Percentiles rank a stretch among this genome's conserved stretches.
phyloP scores from a whole-genome alignment of 768 basidiomycete genomes.

The Pleurotus tuber-regium region DNA sequence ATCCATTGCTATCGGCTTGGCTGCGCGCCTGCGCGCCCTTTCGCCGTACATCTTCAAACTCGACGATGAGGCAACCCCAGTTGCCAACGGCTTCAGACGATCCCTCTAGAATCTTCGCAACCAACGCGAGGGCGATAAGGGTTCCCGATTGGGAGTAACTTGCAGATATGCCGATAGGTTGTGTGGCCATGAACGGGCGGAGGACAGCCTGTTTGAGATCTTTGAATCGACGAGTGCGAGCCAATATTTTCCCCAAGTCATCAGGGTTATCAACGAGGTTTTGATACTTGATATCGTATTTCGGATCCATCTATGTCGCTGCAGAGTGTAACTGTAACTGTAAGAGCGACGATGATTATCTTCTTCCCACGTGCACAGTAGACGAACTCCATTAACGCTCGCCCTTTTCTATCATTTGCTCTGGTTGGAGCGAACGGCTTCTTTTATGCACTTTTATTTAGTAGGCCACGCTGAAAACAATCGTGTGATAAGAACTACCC shows the following conservation, averaged over 20 bases:
- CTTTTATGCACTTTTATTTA: too few species aligned
- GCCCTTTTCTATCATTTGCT: too few species aligned
- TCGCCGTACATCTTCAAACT: slow-evolving; percentile 15
- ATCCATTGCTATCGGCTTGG: slow-evolving; percentile 15
- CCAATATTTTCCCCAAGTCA: neutral
- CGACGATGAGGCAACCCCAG: slow-evolving; percentile 13
- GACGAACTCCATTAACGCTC: too few species aligned
- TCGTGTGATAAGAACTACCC: too few species aligned
- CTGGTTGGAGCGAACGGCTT: neutral
- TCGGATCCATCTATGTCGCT: neutral
- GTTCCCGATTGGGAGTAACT: slow-evolving; percentile 41
- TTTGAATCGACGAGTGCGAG: neutral
- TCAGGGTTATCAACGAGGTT: slow-evolving; percentile 3
- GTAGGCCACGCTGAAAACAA: too few species aligned
- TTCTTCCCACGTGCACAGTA: too few species aligned
- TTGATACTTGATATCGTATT: neutral
- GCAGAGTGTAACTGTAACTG: too few species aligned
- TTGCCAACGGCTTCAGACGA: neutral
- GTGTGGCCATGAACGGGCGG: slow-evolving; percentile 11
- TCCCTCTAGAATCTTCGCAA: slow-evolving; percentile 26
- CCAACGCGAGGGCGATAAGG: slow-evolving; percentile 46
- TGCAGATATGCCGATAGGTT: slow-evolving; percentile 49
- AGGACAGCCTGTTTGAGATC: neutral
- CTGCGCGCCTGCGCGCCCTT: slow-evolving; percentile 12
- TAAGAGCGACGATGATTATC: too few species aligned